Conservation (phyloP, 768 basidiomycete genomes). For the Trametes cubensis region DNA sequence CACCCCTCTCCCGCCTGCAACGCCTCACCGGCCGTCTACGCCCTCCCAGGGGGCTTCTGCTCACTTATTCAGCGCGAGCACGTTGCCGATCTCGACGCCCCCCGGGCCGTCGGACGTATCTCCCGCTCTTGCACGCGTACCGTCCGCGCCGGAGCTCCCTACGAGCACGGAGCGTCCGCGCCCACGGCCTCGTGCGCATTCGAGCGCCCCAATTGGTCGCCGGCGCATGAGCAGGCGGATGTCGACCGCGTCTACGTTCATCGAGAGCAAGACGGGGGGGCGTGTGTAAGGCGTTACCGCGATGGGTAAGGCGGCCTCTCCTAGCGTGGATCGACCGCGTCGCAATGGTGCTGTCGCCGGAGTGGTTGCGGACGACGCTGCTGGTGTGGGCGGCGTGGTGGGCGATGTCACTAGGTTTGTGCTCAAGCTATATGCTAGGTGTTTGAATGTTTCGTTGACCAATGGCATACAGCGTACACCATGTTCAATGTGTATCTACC, state of each 20-base stretch:
- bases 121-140: background rate
- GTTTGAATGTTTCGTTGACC: too few species aligned
- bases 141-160: background rate
- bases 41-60: background rate
- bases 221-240: slow-evolving; percentile 17
- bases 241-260: slow-evolving; percentile 42
- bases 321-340: slow-evolving; percentile 71
- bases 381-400: slow-evolving; percentile 82
- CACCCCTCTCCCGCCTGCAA: slow-evolving; percentile 24
- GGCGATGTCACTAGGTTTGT: slow-evolving; percentile 69
- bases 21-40: slow-evolving; percentile 1
- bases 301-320: slow-evolving; percentile 59
- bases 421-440: too few species aligned
- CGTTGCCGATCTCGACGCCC: background rate
- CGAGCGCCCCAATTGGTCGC: background rate
- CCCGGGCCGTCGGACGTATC: background rate
- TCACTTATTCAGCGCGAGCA: background rate
- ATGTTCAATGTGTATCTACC: slow-evolving; percentile 95
- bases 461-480: slow-evolving; percentile 59
- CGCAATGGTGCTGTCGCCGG: slow-evolving; percentile 67
- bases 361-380: slow-evolving; percentile 77
- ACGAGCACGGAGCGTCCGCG: background rate
- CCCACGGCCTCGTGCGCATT: slow-evolving; percentile 4
- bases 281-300: slow-evolving; percentile 50
- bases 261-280: slow-evolving; percentile 42